phyloP scores from a whole-genome alignment of 495 filamentous ascomycete genomes.

The Echria macrotheca region DNA sequence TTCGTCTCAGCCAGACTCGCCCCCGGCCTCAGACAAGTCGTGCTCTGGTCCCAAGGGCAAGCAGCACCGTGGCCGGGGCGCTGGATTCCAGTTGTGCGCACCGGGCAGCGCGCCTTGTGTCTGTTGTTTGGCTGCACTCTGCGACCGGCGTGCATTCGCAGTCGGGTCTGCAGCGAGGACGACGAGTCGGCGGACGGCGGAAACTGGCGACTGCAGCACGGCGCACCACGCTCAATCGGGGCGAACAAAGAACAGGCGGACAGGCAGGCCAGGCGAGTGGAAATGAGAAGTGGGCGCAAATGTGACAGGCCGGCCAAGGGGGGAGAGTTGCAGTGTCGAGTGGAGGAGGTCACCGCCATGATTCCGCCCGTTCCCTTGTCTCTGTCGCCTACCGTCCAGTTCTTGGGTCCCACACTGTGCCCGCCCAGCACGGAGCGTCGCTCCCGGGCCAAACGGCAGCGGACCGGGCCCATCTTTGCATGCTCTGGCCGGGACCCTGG shows the following conservation, averaged over 20 bases:
- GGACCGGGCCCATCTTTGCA: neutral
- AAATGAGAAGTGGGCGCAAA: constrained; percentile 24
- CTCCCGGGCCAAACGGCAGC: constrained; percentile 16
- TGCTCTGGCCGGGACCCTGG: constrained; percentile 1
- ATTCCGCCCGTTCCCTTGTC: neutral
- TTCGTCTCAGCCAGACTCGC: constrained; percentile 25
- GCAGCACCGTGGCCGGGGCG: neutral
- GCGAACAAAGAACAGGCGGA: neutral
- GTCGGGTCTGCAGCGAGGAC: neutral
- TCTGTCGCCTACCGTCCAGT: neutral
- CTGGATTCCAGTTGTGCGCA: neutral
- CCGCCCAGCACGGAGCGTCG: constrained; percentile 3
- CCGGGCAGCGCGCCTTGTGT: neutral
- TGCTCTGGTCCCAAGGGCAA: no score
- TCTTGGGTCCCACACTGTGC: constrained; percentile 1
- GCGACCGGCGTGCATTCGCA: neutral
- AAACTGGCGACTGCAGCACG: neutral
- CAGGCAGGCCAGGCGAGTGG: constrained; percentile 3
- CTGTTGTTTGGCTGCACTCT: neutral
- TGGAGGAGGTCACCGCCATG: constrained; percentile 14
- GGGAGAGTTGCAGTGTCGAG: constrained; percentile 22
- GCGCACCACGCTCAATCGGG: neutral
- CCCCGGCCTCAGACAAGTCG: neutral
- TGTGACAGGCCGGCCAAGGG: constrained; percentile 20
- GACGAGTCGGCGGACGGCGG: neutral